Evolutionary conservation across 805 yeast genomes (phyloP), one percentile per base, ranked within the genome.

Genomic region (Saccharomycopsis javanensis): DNA sequence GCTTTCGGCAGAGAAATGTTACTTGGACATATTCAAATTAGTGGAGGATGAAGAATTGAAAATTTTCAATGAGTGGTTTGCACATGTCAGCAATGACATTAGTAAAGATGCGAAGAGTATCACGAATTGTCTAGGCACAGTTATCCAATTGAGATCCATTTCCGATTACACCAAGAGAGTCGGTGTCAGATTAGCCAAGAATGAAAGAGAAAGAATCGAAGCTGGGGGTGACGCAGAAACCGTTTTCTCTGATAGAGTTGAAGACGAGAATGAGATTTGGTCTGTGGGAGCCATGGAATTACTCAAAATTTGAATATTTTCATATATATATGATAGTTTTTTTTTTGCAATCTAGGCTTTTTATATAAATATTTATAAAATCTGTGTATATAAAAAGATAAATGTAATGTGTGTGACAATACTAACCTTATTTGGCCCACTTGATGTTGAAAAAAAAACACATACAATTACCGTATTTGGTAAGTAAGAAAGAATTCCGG

Each of bases 1-100:
- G 66, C 76, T 92, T 61, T 97, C 97, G 1, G 96, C 96, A 6
- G 99, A 92, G 69, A 88, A 88, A 72, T 90, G 95, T 0, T 90
- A 79, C 68, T 68, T 91, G 62, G 81, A 88, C 1, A 67, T 89
- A 16, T 85, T 90, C 70, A 75, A 79, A 52, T 73, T 92, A 64
- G 84, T 87, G 33, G 88, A 85, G 28, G 96, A 86, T 61, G 79
- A 72, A 8, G 72, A 75, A 20, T 67, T 78, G 71, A 69, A 61
- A 0, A 67, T 70, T 27, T 89, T 88, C 72, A 78, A 77, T 55
- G 64, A 65, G 10, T 92, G 97, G 97, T 79, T 86, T 57, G 72
- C 67, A 1, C 64, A 55, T 3, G 56, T 64, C 1, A 38, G 28
- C n/a, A 48, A 23, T 7, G 64, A 69, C 1, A 67, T 73, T 15